Evolutionary conservation across 1,284 basidiomycete genomes (phyloP).

Genomic region (Leccinum colubrinum): DNA sequence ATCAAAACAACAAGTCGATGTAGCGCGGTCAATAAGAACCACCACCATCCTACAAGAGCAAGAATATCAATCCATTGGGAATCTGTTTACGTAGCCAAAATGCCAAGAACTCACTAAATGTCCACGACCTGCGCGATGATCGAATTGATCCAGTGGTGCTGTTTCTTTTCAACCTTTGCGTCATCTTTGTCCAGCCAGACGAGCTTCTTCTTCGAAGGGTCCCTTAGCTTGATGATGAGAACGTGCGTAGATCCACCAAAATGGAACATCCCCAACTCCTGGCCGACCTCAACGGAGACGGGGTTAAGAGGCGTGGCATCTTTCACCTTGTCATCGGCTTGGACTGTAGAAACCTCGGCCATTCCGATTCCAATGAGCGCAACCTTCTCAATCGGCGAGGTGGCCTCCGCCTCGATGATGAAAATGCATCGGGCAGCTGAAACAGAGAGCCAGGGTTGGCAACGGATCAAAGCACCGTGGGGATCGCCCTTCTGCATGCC

Average conservation of each 20-base stretch:
- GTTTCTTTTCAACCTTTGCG: too few relatives aligned
- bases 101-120: too few relatives aligned
- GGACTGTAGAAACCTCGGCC: conserved; percentile 52
- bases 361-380: conserved; percentile 53
- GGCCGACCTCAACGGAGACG: conserved; percentile 34
- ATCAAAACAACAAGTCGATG: too few relatives aligned
- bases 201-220: neutral
- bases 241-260: conserved; percentile 49
- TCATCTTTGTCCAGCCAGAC: too few relatives aligned
- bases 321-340: too few relatives aligned
- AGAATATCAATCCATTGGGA: too few relatives aligned
- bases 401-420: conserved; percentile 41
- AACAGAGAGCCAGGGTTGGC: conserved; percentile 12
- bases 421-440: conserved; percentile 47
- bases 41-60: too few relatives aligned
- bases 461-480: conserved; percentile 40
- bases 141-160: conserved; percentile 8
- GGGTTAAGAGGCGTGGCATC: too few relatives aligned
- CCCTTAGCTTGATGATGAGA: conserved; percentile 35
- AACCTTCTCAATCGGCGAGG: conserved; percentile 30
- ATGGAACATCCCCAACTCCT: conserved; percentile 51
- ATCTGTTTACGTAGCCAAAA: too few relatives aligned
- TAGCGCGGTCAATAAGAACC: too few relatives aligned
- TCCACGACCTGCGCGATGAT: neutral
- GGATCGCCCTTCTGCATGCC: conserved; percentile 5